These are phyloP conservation scores for Sphenostylis stenocarpa DNA, from an alignment of 306 rosid species.

Conservation along the genomic window DNA sequence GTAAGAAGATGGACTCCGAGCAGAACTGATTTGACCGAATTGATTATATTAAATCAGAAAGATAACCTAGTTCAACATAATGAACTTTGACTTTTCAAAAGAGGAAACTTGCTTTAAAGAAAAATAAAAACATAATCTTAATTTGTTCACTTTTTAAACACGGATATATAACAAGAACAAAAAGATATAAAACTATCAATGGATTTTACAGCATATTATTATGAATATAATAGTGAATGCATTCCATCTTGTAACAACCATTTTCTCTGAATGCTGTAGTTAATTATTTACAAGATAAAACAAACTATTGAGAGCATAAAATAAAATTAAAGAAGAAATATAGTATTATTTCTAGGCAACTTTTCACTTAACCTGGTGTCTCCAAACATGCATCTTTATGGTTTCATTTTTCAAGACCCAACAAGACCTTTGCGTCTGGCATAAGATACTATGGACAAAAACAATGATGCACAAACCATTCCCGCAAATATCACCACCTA, in stretches of 20 bases:
- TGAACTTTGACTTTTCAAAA: background rate
- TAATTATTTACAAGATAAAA: conserved; percentile 6
- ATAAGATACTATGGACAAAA: conserved; percentile 60
- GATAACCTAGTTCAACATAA: too few species aligned
- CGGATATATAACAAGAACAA: background rate
- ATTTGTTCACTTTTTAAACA: background rate
- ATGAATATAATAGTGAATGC: background rate
- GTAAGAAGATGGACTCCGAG: background rate
- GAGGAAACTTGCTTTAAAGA: too few species aligned
- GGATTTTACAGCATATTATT: background rate
- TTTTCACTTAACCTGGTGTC: conserved; percentile 12
- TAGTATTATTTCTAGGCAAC: conserved; percentile 8
- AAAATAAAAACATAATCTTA: background rate
- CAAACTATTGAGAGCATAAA: background rate
- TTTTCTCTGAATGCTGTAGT: background rate
- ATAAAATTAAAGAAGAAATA: background rate
- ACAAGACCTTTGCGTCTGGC: conserved; percentile 93
- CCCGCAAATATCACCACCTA: conserved; percentile 80
- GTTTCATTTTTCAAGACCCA: conserved; percentile 71
- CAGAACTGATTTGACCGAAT: background rate
- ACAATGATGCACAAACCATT: conserved; percentile 54
- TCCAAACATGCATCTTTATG: conserved; percentile 13
- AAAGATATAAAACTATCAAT: background rate
- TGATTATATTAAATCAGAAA: too few species aligned
- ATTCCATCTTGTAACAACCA: background rate